Conservation (phyloP, 805 yeast species). For the Candida broadrunensis region DNA sequence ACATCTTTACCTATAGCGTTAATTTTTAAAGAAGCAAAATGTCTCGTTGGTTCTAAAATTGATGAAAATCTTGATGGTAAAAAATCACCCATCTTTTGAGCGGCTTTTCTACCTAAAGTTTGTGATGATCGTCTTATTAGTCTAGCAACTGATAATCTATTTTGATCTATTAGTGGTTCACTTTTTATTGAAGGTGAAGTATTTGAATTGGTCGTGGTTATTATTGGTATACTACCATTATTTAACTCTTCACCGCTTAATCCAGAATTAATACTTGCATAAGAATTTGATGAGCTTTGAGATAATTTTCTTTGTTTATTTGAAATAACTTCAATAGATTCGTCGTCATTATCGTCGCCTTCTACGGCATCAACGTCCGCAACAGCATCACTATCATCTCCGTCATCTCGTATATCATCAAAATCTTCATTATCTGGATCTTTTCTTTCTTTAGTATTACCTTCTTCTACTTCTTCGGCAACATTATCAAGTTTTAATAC, state of each 20-base stretch:
- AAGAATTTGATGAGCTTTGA: conserved; percentile 34
- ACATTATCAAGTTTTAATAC: conserved; percentile 21
- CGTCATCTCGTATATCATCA: conserved; percentile 25
- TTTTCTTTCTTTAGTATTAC: conserved; percentile 14
- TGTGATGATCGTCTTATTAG: conserved; percentile 77
- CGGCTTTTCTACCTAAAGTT: conserved; percentile 73
- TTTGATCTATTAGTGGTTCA: conserved; percentile 70
- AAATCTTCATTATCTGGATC: conserved; percentile 17
- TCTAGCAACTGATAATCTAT: conserved; percentile 70
- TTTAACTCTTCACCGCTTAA: conserved; percentile 20
- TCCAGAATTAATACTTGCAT: conserved; percentile 30
- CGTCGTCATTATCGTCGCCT: conserved; percentile 25
- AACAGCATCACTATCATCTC: conserved; percentile 19
- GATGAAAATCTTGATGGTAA: conserved; percentile 79
- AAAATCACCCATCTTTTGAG: conserved; percentile 85
- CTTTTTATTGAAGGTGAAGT: conserved; percentile 11
- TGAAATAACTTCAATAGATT: conserved; percentile 20
- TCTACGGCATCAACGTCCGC: conserved; percentile 14
- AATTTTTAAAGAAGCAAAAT: conserved; percentile 84
- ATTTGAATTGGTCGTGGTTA: conserved; percentile 3
- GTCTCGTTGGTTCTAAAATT: conserved; percentile 84
- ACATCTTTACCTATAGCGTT: conserved; percentile 37
- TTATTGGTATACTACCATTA: not conserved
- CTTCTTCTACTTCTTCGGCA: conserved; percentile 21
- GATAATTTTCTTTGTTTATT: conserved; percentile 36